Base-by-base conservation (phyloP, 768 basidiomycete genomes). In the Kwoniella newhampshirensis region DNA sequence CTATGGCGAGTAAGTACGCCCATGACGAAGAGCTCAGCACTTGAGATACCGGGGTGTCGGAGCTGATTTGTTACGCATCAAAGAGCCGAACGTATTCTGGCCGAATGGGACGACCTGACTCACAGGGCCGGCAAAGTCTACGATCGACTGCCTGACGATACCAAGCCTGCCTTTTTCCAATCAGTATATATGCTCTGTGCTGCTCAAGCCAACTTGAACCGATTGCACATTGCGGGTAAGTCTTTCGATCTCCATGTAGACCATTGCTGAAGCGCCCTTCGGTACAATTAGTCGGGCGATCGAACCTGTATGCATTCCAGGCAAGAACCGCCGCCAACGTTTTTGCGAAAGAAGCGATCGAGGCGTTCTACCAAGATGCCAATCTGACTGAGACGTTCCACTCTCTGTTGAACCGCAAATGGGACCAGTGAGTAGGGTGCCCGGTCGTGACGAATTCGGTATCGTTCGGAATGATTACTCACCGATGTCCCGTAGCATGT, bases 161-260 rank as follows among this genome's bases (percentile, higher is more conserved):
- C 75, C 51, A 78, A 86, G 62, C 79, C 84, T 1, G 82, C 86
- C 0, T 88, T 83, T 78, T 87, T 83, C 81, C 81, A 89, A 70
- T 79, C 85, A n/a, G 81, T 89, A 1, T 60, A 60, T 23, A 59
- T 61, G 32, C 57, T 64, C 5, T 54, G 54, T 4, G 84, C 85
- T 21, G 85, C 87, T 63, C 83, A 82, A 60, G 77, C 79, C 35
- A 87, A 83, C 45, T 68, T 87, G 25, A 82, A 80, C 12, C 80
- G 80, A 53, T 80, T 87, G 79, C 79, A 84, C 66, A 79, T 87
- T 27, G 75, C 78, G 21, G 84, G 84, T 42, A 35, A 62, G 65
- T 27, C 32, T 5, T 9, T n/a, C n/a, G n/a, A n/a, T n/a, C n/a
- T n/a, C n/a, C n/a, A n/a, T n/a, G n/a, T n/a, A n/a, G 25, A 26